phyloP scores from a whole-genome alignment of 345 rosid species.

The Cardamine chenopodiifolia region DNA sequence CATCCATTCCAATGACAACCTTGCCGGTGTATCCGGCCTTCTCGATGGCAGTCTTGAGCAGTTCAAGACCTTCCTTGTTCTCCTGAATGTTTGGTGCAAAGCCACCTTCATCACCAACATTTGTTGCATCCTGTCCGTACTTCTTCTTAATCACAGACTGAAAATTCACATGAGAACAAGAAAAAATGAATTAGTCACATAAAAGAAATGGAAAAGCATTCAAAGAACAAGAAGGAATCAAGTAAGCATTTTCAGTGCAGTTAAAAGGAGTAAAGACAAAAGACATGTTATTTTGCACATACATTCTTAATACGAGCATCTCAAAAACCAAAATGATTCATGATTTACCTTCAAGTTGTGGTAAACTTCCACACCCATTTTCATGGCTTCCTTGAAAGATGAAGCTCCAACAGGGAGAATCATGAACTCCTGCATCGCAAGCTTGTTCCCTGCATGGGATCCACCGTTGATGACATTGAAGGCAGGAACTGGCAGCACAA shows the following conservation, averaged over 20 bases:
- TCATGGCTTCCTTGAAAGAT: slow-evolving; percentile 92
- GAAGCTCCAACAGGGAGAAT: slow-evolving; percentile 93
- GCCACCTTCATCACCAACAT: slow-evolving; percentile 99
- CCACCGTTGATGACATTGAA: slow-evolving; percentile 99
- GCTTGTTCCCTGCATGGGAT: slow-evolving; percentile 98
- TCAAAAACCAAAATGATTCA: neutral
- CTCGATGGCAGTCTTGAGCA: slow-evolving; percentile 87
- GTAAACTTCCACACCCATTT: slow-evolving; percentile 93
- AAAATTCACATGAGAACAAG: neutral
- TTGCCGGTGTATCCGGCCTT: slow-evolving; percentile 91
- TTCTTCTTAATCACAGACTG: slow-evolving; percentile 51
- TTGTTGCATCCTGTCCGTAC: slow-evolving; percentile 99
- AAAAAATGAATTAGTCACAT: neutral
- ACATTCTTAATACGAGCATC: neutral
- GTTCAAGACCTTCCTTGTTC: slow-evolving; percentile 95
- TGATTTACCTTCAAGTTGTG: slow-evolving; percentile 69
- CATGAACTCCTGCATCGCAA: slow-evolving; percentile 99
- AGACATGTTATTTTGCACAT: neutral
- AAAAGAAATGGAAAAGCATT: neutral
- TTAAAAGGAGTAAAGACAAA: neutral
- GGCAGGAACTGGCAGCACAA: slow-evolving; percentile 96
- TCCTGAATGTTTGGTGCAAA: slow-evolving; percentile 99
- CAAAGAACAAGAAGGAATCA: neutral
- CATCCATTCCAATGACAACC: slow-evolving; percentile 99
- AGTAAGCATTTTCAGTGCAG: neutral